These are phyloP conservation scores for Kuraishia floccosa DNA, from an alignment of 805 yeast species.

Conservation along the genomic window DNA sequence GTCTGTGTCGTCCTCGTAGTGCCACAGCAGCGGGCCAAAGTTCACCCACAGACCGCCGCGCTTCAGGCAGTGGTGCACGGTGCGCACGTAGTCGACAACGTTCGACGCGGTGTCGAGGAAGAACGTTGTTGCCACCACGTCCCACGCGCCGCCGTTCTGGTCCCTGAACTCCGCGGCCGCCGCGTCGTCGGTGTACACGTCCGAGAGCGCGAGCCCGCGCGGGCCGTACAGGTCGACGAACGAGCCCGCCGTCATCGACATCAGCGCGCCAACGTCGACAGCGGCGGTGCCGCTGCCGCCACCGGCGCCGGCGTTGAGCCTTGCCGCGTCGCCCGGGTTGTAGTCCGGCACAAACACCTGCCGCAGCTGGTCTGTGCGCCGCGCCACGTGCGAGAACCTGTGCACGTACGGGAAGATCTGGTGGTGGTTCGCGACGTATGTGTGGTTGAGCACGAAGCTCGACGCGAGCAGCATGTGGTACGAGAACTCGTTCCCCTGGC, in stretches of 20 bases:
- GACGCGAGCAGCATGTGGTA: slow-evolving; percentile 54
- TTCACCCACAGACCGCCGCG: slow-evolving; percentile 46
- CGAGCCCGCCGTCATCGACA: slow-evolving; percentile 69
- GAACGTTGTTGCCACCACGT: slow-evolving; percentile 41
- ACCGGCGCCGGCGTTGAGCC: too few relatives aligned
- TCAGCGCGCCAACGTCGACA: slow-evolving; percentile 33
- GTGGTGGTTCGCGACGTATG: slow-evolving; percentile 24
- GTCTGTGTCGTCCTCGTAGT: slow-evolving; percentile 42
- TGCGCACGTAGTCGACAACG: slow-evolving; percentile 41
- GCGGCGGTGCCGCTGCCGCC: slow-evolving; percentile 21
- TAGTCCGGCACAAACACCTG: slow-evolving; percentile 44
- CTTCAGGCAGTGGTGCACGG: slow-evolving; percentile 33
- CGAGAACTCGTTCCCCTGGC: slow-evolving; percentile 60
- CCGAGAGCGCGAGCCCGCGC: slow-evolving; percentile 19
- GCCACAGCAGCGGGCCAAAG: slow-evolving; percentile 66
- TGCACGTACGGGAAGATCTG: slow-evolving; percentile 46
- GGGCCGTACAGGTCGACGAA: slow-evolving; percentile 62
- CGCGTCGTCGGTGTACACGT: slow-evolving; percentile 23
- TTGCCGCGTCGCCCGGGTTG: slow-evolving; percentile 26
- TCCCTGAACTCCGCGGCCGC: slow-evolving; percentile 29
- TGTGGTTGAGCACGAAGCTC: slow-evolving; percentile 38
- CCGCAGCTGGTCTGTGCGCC: slow-evolving; percentile 35
- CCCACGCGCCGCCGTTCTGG: slow-evolving; percentile 24
- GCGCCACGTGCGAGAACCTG: slow-evolving; percentile 30
- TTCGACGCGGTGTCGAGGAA: slow-evolving; percentile 57